phyloP scores from a whole-genome alignment of 768 basidiomycete species.

The Lenzites betulinus region DNA sequence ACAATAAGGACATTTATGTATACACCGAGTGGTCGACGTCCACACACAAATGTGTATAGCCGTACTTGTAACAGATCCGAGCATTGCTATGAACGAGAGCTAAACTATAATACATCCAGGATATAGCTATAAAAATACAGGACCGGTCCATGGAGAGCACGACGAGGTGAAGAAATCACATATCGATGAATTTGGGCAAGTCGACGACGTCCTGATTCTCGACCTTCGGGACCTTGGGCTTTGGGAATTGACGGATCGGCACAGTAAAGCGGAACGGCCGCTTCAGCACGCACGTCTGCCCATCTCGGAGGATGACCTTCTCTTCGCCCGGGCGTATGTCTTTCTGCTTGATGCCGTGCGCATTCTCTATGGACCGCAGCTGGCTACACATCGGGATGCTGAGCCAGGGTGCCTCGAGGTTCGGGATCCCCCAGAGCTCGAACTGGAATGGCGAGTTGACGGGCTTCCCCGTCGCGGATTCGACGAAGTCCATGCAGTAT shows the following conservation, averaged over 20 bases:
- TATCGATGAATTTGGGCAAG: too few species aligned
- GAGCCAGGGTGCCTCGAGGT: not conserved
- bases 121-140: too few species aligned
- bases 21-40: too few species aligned
- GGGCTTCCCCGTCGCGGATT: not conserved
- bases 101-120: not conserved
- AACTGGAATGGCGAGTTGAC: not conserved
- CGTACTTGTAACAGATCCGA: too few species aligned
- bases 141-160: not conserved
- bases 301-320: slow-evolving; percentile 5
- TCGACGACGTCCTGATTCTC: too few species aligned
- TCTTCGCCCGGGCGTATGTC: not conserved
- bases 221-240: not conserved
- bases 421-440: too few species aligned
- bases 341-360: not conserved
- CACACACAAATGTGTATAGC: too few species aligned
- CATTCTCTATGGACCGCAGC: not conserved
- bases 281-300: slow-evolving; percentile 6
- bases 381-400: not conserved
- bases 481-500: slow-evolving; percentile 6
- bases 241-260: not conserved
- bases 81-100: too few species aligned
- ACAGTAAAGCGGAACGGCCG: not conserved
- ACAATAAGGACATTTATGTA: too few species aligned
- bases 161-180: too few species aligned